Conservation (phyloP, 2,329 filamentous ascomycete species). For the Alternaria ethzedia region DNA sequence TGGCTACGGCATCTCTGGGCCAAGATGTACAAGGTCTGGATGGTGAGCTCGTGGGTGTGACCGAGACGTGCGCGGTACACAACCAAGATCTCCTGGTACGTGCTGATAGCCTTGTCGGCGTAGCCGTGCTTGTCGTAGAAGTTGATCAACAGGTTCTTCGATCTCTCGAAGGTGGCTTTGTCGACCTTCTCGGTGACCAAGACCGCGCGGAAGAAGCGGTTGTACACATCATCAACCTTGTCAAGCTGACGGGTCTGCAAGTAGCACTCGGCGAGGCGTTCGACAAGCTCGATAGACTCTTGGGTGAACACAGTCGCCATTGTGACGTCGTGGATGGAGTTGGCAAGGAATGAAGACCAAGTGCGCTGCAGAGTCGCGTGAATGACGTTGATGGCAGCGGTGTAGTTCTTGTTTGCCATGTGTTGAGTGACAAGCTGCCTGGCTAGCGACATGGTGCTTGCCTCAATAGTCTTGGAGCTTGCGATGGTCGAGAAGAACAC, state of each 20-base stretch:
- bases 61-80: slow-evolving; percentile 40
- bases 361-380: slow-evolving; percentile 54
- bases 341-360: slow-evolving; percentile 57
- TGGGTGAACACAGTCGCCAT: slow-evolving; percentile 53
- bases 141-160: slow-evolving; percentile 41
- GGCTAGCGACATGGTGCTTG: slow-evolving; percentile 51
- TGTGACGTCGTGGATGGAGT: slow-evolving; percentile 53
- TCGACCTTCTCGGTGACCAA: slow-evolving; percentile 39
- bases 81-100: slow-evolving; percentile 48
- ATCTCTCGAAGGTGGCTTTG: slow-evolving; percentile 42
- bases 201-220: slow-evolving; percentile 48
- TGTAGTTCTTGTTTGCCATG: slow-evolving; percentile 56
- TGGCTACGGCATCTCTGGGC: slow-evolving; percentile 47
- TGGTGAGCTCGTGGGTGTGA: slow-evolving; percentile 52
- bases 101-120: slow-evolving; percentile 44
- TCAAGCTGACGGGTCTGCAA: slow-evolving; percentile 45
- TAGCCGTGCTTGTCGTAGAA: slow-evolving; percentile 51
- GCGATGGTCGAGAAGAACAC: slow-evolving; percentile 52
- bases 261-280: slow-evolving; percentile 56
- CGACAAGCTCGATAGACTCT: slow-evolving; percentile 56
- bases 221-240: slow-evolving; percentile 49
- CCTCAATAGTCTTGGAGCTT: slow-evolving; percentile 49
- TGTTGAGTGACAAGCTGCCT: slow-evolving; percentile 52
- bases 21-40: slow-evolving; percentile 57
- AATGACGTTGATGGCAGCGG: slow-evolving; percentile 55